Evolutionary conservation across 352 stramenopile genomes (phyloP).

Genomic region (Phytopythium chamaehyphon): DNA sequence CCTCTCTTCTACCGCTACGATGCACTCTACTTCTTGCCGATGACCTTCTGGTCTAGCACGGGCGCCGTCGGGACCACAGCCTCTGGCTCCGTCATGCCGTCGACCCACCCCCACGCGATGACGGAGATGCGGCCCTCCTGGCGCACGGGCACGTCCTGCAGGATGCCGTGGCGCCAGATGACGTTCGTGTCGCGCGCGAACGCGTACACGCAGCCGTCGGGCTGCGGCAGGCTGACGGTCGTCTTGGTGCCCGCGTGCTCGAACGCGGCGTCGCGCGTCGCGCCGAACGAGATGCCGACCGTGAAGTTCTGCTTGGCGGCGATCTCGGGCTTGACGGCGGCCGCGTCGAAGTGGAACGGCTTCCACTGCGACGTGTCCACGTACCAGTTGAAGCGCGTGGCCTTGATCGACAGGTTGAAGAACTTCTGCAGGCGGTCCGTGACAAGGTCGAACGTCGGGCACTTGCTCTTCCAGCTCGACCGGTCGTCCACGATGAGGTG

Average conservation of each 20-base stretch:
- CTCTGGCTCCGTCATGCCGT: constrained; percentile 49
- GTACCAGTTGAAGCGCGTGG: constrained; percentile 97
- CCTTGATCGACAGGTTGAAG: constrained; percentile 85
- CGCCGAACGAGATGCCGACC: constrained; percentile 92
- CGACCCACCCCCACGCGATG: constrained; percentile 91
- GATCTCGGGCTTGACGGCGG: constrained; percentile 92
- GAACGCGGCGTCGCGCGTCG: constrained; percentile 90
- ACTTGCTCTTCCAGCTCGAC: constrained; percentile 68
- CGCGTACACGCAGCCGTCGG: constrained; percentile 91
- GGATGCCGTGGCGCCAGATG: constrained; percentile 90
- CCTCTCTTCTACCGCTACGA: no score
- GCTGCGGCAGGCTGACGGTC: constrained; percentile 91
- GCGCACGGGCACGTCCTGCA: constrained; percentile 79
- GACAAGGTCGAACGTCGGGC: constrained; percentile 80
- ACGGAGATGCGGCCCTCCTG: constrained; percentile 92
- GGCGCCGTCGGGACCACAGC: constrained; percentile 3
- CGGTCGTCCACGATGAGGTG: constrained; percentile 92
- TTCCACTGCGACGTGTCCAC: constrained; percentile 92
- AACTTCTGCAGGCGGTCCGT: constrained; percentile 81
- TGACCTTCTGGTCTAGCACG: constrained; percentile 6
- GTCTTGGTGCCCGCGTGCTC: constrained; percentile 78
- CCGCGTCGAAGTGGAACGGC: constrained; percentile 91
- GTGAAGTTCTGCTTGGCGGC: constrained; percentile 94
- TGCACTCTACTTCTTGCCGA: constrained; percentile 5
- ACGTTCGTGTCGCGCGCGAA: constrained; percentile 94